These are phyloP conservation scores for Acephala macrosclerotiorum DNA, from an alignment of 2,329 filamentous ascomycete species.

Conservation along the genomic window DNA sequence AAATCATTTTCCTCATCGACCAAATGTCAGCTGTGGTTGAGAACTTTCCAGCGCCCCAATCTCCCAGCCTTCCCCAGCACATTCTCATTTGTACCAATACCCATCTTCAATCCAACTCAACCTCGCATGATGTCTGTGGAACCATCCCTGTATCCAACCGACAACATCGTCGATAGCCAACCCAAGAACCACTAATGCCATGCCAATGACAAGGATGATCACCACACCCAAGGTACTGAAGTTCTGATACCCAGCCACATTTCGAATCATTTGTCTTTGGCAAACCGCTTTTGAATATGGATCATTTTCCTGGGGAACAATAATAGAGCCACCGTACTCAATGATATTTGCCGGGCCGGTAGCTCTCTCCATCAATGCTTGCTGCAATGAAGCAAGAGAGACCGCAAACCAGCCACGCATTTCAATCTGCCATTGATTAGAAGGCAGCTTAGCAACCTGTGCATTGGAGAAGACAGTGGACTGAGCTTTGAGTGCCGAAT, in stretches of 20 bases:
- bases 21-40: too few species aligned
- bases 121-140: conserved; percentile 14
- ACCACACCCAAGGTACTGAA: conserved; percentile 28
- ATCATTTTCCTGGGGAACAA: background rate
- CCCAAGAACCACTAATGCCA: conserved; percentile 21
- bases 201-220: conserved; percentile 22
- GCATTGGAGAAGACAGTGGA: conserved; percentile 16
- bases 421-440: conserved; percentile 48
- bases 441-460: conserved; percentile 36
- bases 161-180: conserved; percentile 23
- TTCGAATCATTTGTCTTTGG: conserved; percentile 27
- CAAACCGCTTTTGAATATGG: conserved; percentile 17
- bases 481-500: conserved; percentile 31
- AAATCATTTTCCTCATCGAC: too few species aligned
- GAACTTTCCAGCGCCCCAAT: too few species aligned
- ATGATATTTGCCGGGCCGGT: conserved; percentile 30
- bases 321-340: conserved; percentile 5
- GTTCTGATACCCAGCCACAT: conserved; percentile 28
- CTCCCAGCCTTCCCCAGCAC: too few species aligned
- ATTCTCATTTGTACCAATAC: conserved; percentile 33
- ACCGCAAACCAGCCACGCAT: conserved; percentile 42
- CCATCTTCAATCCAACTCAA: conserved; percentile 28
- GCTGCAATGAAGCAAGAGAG: conserved; percentile 43
- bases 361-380: conserved; percentile 35
- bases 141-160: conserved; percentile 13